Evolutionary conservation across 345 rosid species (phyloP).

Genomic region (Salix suchowensis): DNA sequence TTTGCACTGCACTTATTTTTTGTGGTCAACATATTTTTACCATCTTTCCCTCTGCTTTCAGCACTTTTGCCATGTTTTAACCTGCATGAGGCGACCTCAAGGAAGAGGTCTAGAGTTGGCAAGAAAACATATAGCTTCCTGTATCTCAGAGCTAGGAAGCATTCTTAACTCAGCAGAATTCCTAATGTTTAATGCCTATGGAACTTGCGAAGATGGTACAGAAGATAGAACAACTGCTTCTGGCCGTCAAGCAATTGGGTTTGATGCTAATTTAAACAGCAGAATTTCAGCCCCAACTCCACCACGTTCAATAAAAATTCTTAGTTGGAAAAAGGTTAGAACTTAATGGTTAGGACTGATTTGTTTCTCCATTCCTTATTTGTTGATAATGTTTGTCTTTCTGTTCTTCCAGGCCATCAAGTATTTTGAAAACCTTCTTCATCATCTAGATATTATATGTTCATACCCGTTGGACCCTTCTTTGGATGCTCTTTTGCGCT

Average conservation of each 20-base stretch:
- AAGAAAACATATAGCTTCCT: constrained; percentile 76
- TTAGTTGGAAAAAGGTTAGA: constrained; percentile 79
- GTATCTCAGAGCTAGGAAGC: constrained; percentile 69
- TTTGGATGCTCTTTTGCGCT: constrained; percentile 64
- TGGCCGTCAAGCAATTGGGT: constrained; percentile 72
- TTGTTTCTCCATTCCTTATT: neutral
- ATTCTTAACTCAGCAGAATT: constrained; percentile 52
- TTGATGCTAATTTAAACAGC: constrained; percentile 81
- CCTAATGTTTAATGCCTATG: constrained; percentile 33
- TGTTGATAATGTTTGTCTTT: constrained; percentile 17
- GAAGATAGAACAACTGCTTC: constrained; percentile 87
- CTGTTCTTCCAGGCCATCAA: constrained; percentile 64
- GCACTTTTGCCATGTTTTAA: constrained; percentile 86
- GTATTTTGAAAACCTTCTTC: constrained; percentile 89
- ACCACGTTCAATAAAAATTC: constrained; percentile 84
- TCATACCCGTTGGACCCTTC: constrained; percentile 62
- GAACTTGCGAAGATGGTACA: constrained; percentile 32
- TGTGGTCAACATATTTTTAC: constrained; percentile 6
- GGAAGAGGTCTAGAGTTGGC: constrained; percentile 94
- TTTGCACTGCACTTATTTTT: neutral
- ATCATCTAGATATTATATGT: constrained; percentile 73
- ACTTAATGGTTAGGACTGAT: constrained; percentile 4
- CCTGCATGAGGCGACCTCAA: constrained; percentile 85
- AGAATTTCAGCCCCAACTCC: constrained; percentile 92
- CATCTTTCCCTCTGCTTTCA: constrained; percentile 37